Evolutionary conservation across 2,329 filamentous ascomycete species (phyloP).

Genomic region (Xylaria polymorpha): DNA sequence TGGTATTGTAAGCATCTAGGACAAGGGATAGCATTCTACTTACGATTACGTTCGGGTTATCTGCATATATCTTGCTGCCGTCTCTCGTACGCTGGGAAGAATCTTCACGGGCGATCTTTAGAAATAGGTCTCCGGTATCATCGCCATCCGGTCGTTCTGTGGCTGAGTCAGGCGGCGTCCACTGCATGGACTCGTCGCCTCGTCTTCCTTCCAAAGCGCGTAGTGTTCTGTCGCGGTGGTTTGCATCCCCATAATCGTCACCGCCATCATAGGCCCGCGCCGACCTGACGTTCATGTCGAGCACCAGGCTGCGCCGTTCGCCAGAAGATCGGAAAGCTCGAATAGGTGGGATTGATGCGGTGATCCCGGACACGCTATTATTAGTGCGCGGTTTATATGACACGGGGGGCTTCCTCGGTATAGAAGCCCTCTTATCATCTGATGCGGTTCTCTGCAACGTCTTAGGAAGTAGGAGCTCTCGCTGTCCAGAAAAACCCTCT

Average conservation of each 20-base stretch:
- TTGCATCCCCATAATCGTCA: constrained; percentile 57
- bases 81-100: constrained; percentile 54
- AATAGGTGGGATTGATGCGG: constrained; percentile 62
- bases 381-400: constrained; percentile 60
- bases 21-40: constrained; percentile 51
- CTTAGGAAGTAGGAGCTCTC: constrained; percentile 61
- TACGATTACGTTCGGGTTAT: constrained; percentile 59
- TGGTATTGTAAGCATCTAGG: constrained; percentile 17
- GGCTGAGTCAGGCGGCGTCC: constrained; percentile 57
- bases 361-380: constrained; percentile 47
- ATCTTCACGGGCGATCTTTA: constrained; percentile 69
- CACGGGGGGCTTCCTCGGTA: constrained; percentile 60
- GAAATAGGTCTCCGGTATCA: constrained; percentile 68
- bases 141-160: constrained; percentile 57
- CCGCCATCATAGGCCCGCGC: constrained; percentile 58
- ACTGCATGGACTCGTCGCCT: constrained; percentile 53
- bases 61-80: constrained; percentile 49
- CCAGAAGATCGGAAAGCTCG: constrained; percentile 67
- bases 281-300: constrained; percentile 63
- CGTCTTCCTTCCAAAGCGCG: constrained; percentile 62
- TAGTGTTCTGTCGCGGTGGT: constrained; percentile 62
- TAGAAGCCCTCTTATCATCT: constrained; percentile 61
- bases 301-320: constrained; percentile 64
- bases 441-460: constrained; percentile 56
- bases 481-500: constrained; percentile 57